Base-by-base conservation (phyloP, 2,329 filamentous ascomycete genomes). In the Parastagonospora nodorum region DNA sequence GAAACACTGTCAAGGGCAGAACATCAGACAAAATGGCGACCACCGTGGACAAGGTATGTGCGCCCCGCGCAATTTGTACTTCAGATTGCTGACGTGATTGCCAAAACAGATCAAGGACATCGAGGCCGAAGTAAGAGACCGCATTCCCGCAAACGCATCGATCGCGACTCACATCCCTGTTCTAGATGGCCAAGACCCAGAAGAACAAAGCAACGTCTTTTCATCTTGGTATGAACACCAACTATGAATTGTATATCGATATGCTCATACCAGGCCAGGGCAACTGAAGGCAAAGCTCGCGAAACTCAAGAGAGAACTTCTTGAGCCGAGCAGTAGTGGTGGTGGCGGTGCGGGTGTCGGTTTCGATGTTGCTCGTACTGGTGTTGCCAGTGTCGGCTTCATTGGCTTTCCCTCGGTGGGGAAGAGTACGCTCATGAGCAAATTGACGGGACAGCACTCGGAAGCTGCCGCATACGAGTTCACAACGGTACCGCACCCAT, bases 401-500 rank as follows among this genome's bases (percentile, higher is more conserved):
- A 97, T 97, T 71, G 94, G 94, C 29, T 99, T 99, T 70, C 94
- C 94, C 1, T 99, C 94, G 1, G 94, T 99, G 57, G 94, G 94
- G 55, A 99, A 99, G 80, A 96, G 91, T 83, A 99, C 94, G 43
- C 82, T 99, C 67, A 97, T 99, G 92, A 96, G 88, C 73, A 86
- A 82, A 69, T 78, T 99, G 72, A 99, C 94, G 37, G 94, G 94
- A 45, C 93, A 97, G 77, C 93, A 99, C 74, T 97, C 93, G 2
- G 94, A 99, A 81, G 93, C 87, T 48, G 94, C 94, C 14, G 94
- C 93, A 45, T 99, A 99, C 77, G 94, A 99, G 74, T 99, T 99
- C 80, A 99, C 94, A 60, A 99, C 94, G 47, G 66, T 75, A 52
- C 11, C 32, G 44, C 30, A 8, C 16, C 33, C 28, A 30, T 24